Conservation (phyloP, 495 filamentous ascomycete species). For the Aspergillus nanangensis region DNA sequence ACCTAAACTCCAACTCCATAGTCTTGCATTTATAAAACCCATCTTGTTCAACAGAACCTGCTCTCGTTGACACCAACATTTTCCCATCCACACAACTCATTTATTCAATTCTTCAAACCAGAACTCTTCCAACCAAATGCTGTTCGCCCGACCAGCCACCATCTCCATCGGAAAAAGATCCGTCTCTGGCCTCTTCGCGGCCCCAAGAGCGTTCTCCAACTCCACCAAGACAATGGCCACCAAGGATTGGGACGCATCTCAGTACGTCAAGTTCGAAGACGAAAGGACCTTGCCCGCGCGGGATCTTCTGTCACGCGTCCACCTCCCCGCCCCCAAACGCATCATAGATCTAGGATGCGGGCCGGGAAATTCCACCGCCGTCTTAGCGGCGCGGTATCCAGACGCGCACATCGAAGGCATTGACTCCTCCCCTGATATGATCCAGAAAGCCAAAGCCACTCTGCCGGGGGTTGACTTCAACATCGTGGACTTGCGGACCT, state of each 20-base stretch:
- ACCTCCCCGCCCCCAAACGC: slow-evolving; percentile 23
- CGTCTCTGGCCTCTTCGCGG: too few species aligned
- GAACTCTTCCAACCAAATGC: too few species aligned
- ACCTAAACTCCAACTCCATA: too few species aligned
- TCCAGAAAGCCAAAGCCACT: slow-evolving; percentile 35
- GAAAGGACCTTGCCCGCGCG: slow-evolving; percentile 41
- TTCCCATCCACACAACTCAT: too few species aligned
- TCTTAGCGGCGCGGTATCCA: slow-evolving; percentile 41
- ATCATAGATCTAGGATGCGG: slow-evolving; percentile 55
- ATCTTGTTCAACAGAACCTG: too few species aligned
- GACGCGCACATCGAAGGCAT: slow-evolving; percentile 41
- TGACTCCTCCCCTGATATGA: slow-evolving; percentile 52
- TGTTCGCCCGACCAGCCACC: too few species aligned
- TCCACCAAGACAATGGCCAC: slow-evolving; percentile 17
- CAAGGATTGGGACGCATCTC: slow-evolving; percentile 42
- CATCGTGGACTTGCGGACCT: slow-evolving; percentile 35
- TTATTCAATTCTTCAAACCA: too few species aligned
- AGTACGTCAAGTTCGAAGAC: slow-evolving; percentile 45
- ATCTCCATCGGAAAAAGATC: neutral
- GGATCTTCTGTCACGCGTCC: slow-evolving; percentile 40
- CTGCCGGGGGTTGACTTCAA: slow-evolving; percentile 29
- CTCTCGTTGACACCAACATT: too few species aligned
- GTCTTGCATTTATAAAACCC: too few species aligned
- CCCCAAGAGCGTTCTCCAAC: neutral
- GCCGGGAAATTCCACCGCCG: slow-evolving; percentile 48